Evolutionary conservation across 2,329 filamentous ascomycete species (phyloP).

Genomic region (Sporothrix protearum): DNA sequence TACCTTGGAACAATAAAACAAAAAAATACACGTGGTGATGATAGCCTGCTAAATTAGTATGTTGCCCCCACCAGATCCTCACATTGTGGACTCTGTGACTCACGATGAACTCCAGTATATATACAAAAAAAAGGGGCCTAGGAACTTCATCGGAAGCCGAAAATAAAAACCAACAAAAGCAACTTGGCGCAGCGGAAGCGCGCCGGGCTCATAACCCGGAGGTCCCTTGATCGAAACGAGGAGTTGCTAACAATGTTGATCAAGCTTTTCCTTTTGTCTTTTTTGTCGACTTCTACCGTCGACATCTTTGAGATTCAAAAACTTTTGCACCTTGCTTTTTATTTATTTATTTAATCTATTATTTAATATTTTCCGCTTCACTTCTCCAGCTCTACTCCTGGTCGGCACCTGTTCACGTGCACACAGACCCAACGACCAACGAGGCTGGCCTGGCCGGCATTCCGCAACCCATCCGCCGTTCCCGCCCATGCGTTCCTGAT

Average conservation of each 20-base stretch:
- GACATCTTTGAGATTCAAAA: too few species aligned
- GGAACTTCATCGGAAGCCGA: background rate
- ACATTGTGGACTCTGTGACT: conserved; percentile 3
- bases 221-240: conserved; percentile 25
- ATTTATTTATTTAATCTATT: background rate
- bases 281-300: too few species aligned
- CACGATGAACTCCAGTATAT: background rate
- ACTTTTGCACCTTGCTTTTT: too few species aligned
- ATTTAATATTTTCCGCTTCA: background rate
- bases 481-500: background rate
- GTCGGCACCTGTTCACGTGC: background rate
- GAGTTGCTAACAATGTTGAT: conserved; percentile 19
- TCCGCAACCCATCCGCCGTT: background rate
- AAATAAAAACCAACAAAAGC: background rate
- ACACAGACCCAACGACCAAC: background rate
- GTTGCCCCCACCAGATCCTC: background rate
- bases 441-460: background rate
- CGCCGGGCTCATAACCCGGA: conserved; percentile 25
- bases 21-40: background rate
- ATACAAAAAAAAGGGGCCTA: background rate
- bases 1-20: background rate
- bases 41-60: background rate
- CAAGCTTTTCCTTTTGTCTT: background rate
- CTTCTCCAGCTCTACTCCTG: background rate
- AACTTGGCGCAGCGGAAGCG: conserved; percentile 25